phyloP scores from a whole-genome alignment of 2,329 filamentous ascomycete genomes.

The Leptographium lundbergii region DNA sequence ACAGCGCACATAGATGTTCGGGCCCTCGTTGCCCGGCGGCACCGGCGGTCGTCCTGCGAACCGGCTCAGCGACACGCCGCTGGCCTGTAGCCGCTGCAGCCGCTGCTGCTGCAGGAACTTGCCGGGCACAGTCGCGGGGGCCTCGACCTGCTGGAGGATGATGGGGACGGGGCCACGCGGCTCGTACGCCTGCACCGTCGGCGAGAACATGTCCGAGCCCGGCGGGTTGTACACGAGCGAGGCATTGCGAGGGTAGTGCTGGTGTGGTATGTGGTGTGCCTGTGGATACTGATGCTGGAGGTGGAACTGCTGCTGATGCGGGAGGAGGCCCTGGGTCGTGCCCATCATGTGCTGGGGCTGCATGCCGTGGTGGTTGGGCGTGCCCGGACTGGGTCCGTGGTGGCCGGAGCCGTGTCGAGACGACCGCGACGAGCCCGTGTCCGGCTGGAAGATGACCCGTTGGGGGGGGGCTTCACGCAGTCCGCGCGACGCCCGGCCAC shows the following conservation, averaged over 20 bases:
- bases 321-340: conserved; percentile 14
- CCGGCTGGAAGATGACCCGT: conserved; percentile 73
- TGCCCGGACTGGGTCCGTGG: conserved; percentile 18
- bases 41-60: conserved; percentile 35
- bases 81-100: conserved; percentile 22
- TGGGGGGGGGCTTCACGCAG: conserved; percentile 75
- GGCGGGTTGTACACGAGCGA: conserved; percentile 38
- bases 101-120: conserved; percentile 51
- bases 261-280: conserved; percentile 2
- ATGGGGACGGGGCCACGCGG: conserved; percentile 47
- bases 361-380: conserved; percentile 14
- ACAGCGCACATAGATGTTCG: conserved; percentile 85
- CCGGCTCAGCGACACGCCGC: conserved; percentile 34
- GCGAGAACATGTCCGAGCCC: conserved; percentile 43
- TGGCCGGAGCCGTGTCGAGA: conserved; percentile 44
- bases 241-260: conserved; percentile 24
- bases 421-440: conserved; percentile 52
- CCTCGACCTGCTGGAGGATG: conserved; percentile 59
- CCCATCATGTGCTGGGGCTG: conserved; percentile 1
- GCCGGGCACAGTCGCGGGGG: conserved; percentile 59
- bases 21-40: conserved; percentile 52
- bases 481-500: conserved; percentile 48
- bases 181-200: conserved; percentile 56
- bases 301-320: conserved; percentile 14
- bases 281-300: conserved; percentile 7